Evolutionary conservation across 2,329 filamentous ascomycete species (phyloP).

Genomic region (Penicillium rolfsii): DNA sequence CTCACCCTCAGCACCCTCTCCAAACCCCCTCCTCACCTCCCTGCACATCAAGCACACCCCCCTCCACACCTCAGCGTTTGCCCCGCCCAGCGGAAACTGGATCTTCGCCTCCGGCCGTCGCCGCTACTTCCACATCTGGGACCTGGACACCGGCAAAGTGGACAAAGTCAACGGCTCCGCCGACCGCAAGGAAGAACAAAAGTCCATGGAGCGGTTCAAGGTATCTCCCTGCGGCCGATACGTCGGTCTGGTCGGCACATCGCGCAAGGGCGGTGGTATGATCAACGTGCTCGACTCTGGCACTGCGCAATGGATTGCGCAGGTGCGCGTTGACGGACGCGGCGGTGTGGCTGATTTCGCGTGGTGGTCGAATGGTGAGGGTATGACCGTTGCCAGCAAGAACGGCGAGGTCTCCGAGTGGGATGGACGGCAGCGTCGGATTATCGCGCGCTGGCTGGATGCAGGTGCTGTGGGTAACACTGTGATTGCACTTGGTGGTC

Average conservation of each 20-base stretch:
- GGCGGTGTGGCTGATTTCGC: constrained; percentile 87
- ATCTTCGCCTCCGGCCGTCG: constrained; percentile 88
- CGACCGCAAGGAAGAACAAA: constrained; percentile 75
- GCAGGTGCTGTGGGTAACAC: constrained; percentile 87
- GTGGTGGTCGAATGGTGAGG: constrained; percentile 87
- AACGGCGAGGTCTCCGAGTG: constrained; percentile 92
- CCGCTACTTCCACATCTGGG: constrained; percentile 93
- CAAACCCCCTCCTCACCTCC: constrained; percentile 88
- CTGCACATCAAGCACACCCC: constrained; percentile 83
- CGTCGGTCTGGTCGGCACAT: constrained; percentile 79
- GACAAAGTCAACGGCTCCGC: constrained; percentile 78
- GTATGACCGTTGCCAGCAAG: constrained; percentile 79
- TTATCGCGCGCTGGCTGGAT: constrained; percentile 83
- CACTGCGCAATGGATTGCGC: constrained; percentile 84
- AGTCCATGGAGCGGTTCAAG: constrained; percentile 87
- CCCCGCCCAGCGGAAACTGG: constrained; percentile 70
- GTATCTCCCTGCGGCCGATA: constrained; percentile 84
- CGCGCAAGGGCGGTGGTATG: constrained; percentile 81
- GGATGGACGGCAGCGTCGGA: constrained; percentile 67
- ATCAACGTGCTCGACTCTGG: constrained; percentile 80
- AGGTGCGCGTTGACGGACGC: constrained; percentile 77
- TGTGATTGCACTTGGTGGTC: constrained; percentile 72
- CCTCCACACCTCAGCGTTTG: constrained; percentile 81
- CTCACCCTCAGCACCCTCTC: constrained; percentile 72
- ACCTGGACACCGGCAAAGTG: constrained; percentile 77